These are phyloP conservation scores for Fulvia fulva DNA, from an alignment of 2,329 filamentous ascomycete genomes.

Conservation along the genomic window DNA sequence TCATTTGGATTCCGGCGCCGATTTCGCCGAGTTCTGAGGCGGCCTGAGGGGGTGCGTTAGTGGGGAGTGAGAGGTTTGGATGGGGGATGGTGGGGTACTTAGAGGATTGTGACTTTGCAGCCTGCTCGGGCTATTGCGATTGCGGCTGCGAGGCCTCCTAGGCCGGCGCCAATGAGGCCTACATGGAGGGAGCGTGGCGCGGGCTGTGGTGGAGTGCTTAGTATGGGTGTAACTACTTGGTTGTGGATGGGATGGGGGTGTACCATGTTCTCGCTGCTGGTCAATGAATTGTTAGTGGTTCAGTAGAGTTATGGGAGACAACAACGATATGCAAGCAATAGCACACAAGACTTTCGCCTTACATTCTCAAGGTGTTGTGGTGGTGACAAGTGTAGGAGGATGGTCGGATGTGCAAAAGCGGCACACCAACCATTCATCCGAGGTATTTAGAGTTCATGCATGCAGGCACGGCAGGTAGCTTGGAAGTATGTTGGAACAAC, in stretches of 20 bases:
- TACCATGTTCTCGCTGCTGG: too few relatives aligned
- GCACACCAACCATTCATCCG: background rate
- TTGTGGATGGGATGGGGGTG: background rate
- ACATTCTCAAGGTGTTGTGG: too few relatives aligned
- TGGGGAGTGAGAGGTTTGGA: background rate
- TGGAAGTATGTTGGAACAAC: background rate
- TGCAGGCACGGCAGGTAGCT: background rate
- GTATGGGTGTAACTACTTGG: too few relatives aligned
- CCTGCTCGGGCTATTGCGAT: constrained; percentile 37
- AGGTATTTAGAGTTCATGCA: background rate
- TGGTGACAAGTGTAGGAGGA: too few relatives aligned
- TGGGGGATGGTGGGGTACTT: constrained; percentile 13
- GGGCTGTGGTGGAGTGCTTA: background rate
- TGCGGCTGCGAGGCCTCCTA: constrained; percentile 40
- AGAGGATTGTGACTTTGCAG: constrained; percentile 37
- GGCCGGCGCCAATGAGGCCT: constrained; percentile 32
- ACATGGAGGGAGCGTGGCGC: constrained; percentile 6
- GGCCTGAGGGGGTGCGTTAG: constrained; percentile 7
- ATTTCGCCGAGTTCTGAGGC: constrained; percentile 37
- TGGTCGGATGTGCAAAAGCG: too few relatives aligned
- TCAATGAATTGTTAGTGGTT: too few relatives aligned
- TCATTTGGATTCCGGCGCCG: constrained; percentile 26
- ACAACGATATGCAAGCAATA: too few relatives aligned
- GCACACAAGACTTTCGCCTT: too few relatives aligned
- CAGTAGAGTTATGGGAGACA: too few relatives aligned